These are phyloP conservation scores for Zea mays DNA, from an alignment of 176 grass and related monocot species.

Conservation along the genomic window Zm-B73-REFERENCE-NAM-5.0 NC_050103.1:28901001-28901500, in stretches of 20 bases:
- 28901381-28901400: not conserved
- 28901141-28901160: not conserved
- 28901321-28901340: conserved; percentile 1
- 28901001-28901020: not conserved
- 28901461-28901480: conserved; percentile 7
- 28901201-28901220: not conserved
- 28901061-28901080: not conserved
- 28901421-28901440: not conserved
- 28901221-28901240: conserved; percentile 7
- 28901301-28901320: not conserved
- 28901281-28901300: not conserved
- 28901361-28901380: not conserved
- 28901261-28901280: not conserved
- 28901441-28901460: not conserved
- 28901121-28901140: conserved; percentile 12
- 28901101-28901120: not conserved
- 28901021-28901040: not conserved
- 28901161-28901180: conserved; percentile 5
- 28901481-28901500: not conserved
- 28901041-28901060: not conserved
- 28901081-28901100: not conserved
- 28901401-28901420: not conserved
- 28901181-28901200: not conserved
- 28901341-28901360: not conserved
- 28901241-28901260: not conserved